Evolutionary conservation across 73 alveolate genomes (phyloP).

Genomic region (Paraurostyla sp.): DNA sequence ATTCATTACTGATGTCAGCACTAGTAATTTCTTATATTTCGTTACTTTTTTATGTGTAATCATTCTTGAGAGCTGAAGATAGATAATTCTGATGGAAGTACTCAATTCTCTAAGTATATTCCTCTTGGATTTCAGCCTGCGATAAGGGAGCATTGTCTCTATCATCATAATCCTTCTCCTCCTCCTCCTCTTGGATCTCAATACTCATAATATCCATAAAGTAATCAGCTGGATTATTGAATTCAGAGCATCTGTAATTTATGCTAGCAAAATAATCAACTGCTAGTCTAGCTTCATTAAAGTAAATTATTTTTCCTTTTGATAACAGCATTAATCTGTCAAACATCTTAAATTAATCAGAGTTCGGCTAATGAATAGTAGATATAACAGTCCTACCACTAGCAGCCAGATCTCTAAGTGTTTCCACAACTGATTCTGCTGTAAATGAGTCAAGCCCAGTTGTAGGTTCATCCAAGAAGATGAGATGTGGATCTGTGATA

Average conservation of each 20-base stretch:
- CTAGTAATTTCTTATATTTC: not conserved
- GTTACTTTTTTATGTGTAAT: not conserved
- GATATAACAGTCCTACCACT: constrained; percentile 84
- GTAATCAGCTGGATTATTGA: constrained; percentile 88
- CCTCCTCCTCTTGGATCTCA: constrained; percentile 47
- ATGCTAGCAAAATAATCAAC: constrained; percentile 75
- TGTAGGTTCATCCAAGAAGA: constrained; percentile 96
- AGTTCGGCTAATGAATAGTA: constrained; percentile 94
- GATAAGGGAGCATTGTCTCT: too few species aligned
- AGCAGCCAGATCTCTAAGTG: constrained; percentile 74
- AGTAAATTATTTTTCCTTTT: constrained; percentile 84
- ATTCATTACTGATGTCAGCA: not conserved
- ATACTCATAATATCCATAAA: constrained; percentile 73
- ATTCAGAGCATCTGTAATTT: constrained; percentile 85
- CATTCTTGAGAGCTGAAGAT: not conserved
- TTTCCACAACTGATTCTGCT: constrained; percentile 80
- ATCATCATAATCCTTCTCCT: constrained; percentile 10
- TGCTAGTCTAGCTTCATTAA: constrained; percentile 77
- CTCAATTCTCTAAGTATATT: constrained; percentile 39
- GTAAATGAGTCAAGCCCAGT: constrained; percentile 94
- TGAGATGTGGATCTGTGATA: constrained; percentile 93
- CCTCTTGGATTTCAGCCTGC: not conserved
- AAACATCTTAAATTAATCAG: constrained; percentile 83
- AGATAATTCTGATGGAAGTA: constrained; percentile 36
- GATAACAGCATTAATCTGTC: constrained; percentile 84